Conservation (phyloP, 2,329 filamentous ascomycete species). For the Fonsecaea monophora region DNA sequence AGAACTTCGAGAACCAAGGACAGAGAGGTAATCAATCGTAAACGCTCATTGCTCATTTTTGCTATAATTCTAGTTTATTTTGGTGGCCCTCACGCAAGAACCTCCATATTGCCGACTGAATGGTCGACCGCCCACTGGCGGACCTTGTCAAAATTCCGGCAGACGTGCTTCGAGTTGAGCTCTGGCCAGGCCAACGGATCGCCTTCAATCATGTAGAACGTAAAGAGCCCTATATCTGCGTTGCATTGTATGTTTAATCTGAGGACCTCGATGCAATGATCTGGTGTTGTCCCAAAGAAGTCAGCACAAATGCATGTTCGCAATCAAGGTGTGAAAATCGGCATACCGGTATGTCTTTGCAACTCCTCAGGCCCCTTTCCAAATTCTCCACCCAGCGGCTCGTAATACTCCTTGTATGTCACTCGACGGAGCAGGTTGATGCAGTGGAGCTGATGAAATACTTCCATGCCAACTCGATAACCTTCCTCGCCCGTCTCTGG, state of each 20-base stretch:
- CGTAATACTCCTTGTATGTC: constrained; percentile 57
- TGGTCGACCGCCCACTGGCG: constrained; percentile 61
- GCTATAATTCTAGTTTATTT: neutral
- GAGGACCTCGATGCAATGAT: constrained; percentile 63
- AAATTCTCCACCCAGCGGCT: constrained; percentile 54
- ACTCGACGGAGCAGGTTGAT: constrained; percentile 58
- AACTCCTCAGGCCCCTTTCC: constrained; percentile 53
- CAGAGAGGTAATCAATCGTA: neutral
- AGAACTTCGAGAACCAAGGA: neutral
- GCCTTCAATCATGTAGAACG: constrained; percentile 54
- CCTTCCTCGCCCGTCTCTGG: constrained; percentile 63
- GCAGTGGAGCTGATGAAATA: constrained; percentile 64
- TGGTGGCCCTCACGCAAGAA: constrained; percentile 4
- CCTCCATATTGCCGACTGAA: constrained; percentile 47
- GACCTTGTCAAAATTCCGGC: constrained; percentile 61
- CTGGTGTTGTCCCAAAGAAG: constrained; percentile 38
- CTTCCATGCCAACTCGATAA: constrained; percentile 66
- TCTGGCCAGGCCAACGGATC: constrained; percentile 60
- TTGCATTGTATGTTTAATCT: constrained; percentile 63
- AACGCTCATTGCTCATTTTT: too few relatives aligned
- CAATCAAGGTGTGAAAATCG: constrained; percentile 58
- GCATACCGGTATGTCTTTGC: constrained; percentile 59
- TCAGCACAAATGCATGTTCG: neutral
- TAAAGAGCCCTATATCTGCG: constrained; percentile 62
- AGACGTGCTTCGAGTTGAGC: constrained; percentile 61